These are phyloP conservation scores for Hirsutella rhossiliensis DNA, from an alignment of 2,329 filamentous ascomycete species.

Conservation along the genomic window DNA sequence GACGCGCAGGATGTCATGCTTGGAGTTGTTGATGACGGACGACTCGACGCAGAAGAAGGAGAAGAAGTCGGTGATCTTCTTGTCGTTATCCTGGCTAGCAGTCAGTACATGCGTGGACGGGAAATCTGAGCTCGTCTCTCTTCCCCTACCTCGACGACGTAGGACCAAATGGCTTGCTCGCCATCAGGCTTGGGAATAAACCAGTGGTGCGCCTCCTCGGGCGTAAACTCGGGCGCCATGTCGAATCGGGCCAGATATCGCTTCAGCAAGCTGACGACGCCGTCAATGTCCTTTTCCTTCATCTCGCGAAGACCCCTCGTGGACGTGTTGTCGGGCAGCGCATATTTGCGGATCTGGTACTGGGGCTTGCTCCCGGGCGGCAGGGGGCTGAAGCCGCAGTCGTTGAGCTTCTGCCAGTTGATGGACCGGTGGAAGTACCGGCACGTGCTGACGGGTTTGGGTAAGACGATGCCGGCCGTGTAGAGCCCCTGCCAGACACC, in stretches of 20 bases:
- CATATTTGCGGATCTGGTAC: constrained; percentile 77
- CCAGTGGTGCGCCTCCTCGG: constrained; percentile 81
- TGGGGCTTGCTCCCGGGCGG: constrained; percentile 73
- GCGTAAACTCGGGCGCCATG: constrained; percentile 69
- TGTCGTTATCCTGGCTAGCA: constrained; percentile 37
- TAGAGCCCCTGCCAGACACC: constrained; percentile 93
- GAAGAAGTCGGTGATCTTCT: constrained; percentile 90
- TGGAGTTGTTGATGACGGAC: constrained; percentile 72
- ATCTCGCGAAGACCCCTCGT: constrained; percentile 71
- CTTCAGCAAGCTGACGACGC: constrained; percentile 61
- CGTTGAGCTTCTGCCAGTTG: constrained; percentile 93
- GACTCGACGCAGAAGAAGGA: constrained; percentile 95
- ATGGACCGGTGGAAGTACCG: constrained; percentile 91
- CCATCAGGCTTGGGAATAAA: constrained; percentile 53
- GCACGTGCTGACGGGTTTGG: constrained; percentile 83
- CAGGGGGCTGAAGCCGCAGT: constrained; percentile 85
- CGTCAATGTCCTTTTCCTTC: constrained; percentile 64
- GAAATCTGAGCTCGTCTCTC: neutral
- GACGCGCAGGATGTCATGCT: constrained; percentile 69
- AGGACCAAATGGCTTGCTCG: constrained; percentile 86
- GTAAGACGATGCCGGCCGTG: constrained; percentile 82
- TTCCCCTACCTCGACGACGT: constrained; percentile 64
- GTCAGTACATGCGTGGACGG: neutral
- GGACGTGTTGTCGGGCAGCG: constrained; percentile 60
- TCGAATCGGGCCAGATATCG: constrained; percentile 72